Percentiles rank a stretch among this genome's conserved stretches.
phyloP scores from a whole-genome alignment of 116 monocot species.

The Trichopus zeylanicus region DNA sequence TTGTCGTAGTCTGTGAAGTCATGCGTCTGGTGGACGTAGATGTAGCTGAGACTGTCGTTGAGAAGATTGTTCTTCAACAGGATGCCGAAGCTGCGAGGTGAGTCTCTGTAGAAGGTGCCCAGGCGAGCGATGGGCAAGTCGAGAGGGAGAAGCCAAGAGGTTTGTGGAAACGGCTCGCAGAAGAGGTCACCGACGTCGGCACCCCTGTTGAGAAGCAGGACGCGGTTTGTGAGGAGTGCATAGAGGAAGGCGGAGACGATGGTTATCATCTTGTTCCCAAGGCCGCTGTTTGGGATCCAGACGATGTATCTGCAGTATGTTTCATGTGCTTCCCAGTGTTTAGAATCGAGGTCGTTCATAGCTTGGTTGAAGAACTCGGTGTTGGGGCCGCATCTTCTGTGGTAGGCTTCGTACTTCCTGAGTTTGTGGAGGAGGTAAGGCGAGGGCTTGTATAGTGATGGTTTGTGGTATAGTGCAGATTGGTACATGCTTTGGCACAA shows the following conservation, averaged over 20 bases:
- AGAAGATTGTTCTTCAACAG: too few species aligned
- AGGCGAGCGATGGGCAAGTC: too few species aligned
- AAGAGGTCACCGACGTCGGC: conserved; percentile 39
- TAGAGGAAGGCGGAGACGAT: conserved; percentile 46
- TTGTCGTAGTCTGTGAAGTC: conserved; percentile 22
- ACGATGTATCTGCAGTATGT: conserved; percentile 37
- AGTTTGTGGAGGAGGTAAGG: conserved; percentile 37
- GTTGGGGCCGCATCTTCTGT: conserved; percentile 46
- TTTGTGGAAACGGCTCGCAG: conserved; percentile 49
- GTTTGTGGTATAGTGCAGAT: conserved; percentile 30
- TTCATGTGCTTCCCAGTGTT: not conserved
- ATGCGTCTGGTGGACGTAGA: conserved; percentile 26
- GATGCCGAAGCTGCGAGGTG: too few species aligned
- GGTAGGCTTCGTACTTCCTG: conserved; percentile 42
- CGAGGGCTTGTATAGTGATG: conserved; percentile 30
- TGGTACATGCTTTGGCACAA: conserved; percentile 53
- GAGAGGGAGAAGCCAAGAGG: conserved; percentile 33
- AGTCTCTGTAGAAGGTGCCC: conserved; percentile 9
- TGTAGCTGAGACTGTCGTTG: not conserved
- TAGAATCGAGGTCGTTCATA: conserved; percentile 23
- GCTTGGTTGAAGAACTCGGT: conserved; percentile 26
- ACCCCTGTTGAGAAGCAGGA: conserved; percentile 26
- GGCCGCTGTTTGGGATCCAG: conserved; percentile 28
- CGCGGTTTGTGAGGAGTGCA: conserved; percentile 39
- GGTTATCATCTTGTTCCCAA: conserved; percentile 49